These are phyloP conservation scores for Ilyonectria sp. DNA, from an alignment of 2,329 filamentous ascomycete species.

Conservation along the genomic window DNA sequence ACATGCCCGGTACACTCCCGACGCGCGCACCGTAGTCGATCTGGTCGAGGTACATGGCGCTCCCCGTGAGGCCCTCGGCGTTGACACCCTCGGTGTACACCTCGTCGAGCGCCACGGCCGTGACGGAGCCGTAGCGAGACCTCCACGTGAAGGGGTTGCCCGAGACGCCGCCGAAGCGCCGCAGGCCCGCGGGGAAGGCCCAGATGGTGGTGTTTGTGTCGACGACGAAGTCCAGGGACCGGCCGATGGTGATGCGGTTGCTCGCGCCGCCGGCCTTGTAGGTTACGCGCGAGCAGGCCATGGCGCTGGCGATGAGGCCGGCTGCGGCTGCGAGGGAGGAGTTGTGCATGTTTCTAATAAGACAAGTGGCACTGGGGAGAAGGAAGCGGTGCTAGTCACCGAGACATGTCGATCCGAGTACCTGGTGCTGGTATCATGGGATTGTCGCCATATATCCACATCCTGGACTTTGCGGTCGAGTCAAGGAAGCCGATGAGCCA, in stretches of 20 bases:
- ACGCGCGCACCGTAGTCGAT: constrained; percentile 36
- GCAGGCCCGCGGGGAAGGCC: constrained; percentile 30
- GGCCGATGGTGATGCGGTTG: constrained; percentile 23
- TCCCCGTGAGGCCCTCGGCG: constrained; percentile 29
- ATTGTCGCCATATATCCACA: neutral
- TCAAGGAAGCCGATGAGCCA: neutral
- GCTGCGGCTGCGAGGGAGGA: constrained; percentile 5
- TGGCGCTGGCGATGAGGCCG: constrained; percentile 8
- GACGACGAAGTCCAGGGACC: constrained; percentile 33
- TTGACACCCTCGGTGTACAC: constrained; percentile 37
- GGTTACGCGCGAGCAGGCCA: constrained; percentile 26
- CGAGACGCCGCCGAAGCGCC: constrained; percentile 29
- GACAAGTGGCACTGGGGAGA: neutral
- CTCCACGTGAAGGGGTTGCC: constrained; percentile 33
- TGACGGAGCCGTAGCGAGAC: constrained; percentile 30
- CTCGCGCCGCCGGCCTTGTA: constrained; percentile 8
- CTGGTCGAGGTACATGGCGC: constrained; percentile 42
- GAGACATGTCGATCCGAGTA: neutral
- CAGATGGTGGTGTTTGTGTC: constrained; percentile 31
- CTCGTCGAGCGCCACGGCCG: constrained; percentile 35
- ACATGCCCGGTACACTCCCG: constrained; percentile 18
- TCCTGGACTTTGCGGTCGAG: neutral
- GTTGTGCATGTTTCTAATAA: constrained; percentile 10
- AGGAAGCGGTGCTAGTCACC: neutral
- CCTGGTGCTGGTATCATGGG: neutral